A percentile compares a stretch with the other conserved stretches of the same genome.
phyloP scores from a whole-genome alignment of 1,284 basidiomycete genomes.

The Coniferiporia sulphurascens region DNA sequence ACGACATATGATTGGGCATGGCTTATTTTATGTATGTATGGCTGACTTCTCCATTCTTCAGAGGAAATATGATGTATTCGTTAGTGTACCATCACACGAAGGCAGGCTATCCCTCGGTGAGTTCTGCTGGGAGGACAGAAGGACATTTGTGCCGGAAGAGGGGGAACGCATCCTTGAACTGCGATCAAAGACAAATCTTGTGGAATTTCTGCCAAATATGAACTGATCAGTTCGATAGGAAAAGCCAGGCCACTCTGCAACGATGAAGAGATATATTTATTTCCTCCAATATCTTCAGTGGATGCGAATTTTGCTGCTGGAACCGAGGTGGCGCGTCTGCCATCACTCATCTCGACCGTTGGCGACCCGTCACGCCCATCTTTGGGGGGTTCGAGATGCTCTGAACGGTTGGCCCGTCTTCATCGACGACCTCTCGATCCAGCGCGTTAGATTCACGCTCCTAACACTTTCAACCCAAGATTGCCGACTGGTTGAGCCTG shows the following conservation, averaged over 20 bases:
- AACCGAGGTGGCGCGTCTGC: constrained; percentile 14
- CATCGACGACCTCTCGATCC: constrained; percentile 27
- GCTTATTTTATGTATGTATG: too few relatives aligned
- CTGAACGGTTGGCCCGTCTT: constrained; percentile 25
- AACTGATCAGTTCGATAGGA: background rate
- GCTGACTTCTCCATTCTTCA: too few relatives aligned
- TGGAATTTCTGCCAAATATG: background rate
- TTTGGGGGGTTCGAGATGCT: constrained; percentile 20
- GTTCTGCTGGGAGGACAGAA: background rate
- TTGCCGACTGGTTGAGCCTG: constrained; percentile 28
- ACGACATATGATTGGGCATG: too few relatives aligned
- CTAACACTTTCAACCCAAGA: constrained; percentile 35
- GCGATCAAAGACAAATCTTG: background rate
- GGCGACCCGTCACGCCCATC: constrained; percentile 12
- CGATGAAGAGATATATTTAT: background rate
- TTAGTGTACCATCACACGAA: background rate
- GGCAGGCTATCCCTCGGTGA: constrained; percentile 6
- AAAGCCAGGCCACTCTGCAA: background rate
- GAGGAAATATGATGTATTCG: constrained; percentile 44
- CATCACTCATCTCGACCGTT: constrained; percentile 3
- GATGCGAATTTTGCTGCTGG: constrained; percentile 13
- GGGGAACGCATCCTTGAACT: constrained; percentile 12
- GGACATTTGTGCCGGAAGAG: constrained; percentile 12
- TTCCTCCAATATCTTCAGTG: background rate
- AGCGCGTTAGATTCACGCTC: constrained; percentile 25